Conservation (phyloP, 2,329 filamentous ascomycete genomes). For the Aspergillus pseudoglaucus region DNA sequence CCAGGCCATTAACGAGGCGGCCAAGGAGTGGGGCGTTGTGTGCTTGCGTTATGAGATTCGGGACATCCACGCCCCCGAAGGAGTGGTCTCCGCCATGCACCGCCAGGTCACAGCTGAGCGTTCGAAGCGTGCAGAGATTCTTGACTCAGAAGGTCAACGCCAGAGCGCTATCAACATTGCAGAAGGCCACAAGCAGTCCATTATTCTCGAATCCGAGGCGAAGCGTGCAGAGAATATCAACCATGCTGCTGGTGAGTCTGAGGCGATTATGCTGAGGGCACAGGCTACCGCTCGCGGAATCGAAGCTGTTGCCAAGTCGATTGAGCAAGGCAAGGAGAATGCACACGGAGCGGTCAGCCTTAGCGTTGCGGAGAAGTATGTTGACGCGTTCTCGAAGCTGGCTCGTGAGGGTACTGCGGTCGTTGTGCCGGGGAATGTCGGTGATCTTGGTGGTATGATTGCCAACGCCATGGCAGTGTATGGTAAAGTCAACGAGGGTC, state of each 20-base stretch:
- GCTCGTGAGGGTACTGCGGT: conserved; percentile 94
- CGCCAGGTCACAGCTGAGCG: conserved; percentile 95
- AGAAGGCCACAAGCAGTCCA: conserved; percentile 92
- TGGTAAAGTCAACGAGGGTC: conserved; percentile 79
- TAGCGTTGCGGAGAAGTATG: conserved; percentile 93
- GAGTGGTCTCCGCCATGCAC: conserved; percentile 96
- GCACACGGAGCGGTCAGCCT: conserved; percentile 82
- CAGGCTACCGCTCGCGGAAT: conserved; percentile 81
- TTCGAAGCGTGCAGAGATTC: conserved; percentile 93
- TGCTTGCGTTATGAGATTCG: conserved; percentile 97
- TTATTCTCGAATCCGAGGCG: conserved; percentile 95
- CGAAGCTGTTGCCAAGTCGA: conserved; percentile 72
- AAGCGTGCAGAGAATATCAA: conserved; percentile 98
- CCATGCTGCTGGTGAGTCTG: conserved; percentile 88
- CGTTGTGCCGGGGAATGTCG: conserved; percentile 93
- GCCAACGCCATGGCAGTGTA: conserved; percentile 93
- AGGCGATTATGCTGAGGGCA: conserved; percentile 84
- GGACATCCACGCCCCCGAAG: conserved; percentile 91
- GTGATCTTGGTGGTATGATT: conserved; percentile 95
- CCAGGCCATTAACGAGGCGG: conserved; percentile 96
- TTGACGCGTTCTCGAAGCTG: conserved; percentile 85
- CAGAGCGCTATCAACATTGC: conserved; percentile 99
- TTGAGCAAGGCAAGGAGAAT: conserved; percentile 63
- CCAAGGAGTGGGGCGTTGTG: conserved; percentile 91
- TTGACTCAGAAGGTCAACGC: conserved; percentile 93